A percentile compares a stretch with the other conserved stretches of the same genome.
phyloP scores from a whole-genome alignment of 768 basidiomycete genomes.

The Fistulinella prunicolor region DNA sequence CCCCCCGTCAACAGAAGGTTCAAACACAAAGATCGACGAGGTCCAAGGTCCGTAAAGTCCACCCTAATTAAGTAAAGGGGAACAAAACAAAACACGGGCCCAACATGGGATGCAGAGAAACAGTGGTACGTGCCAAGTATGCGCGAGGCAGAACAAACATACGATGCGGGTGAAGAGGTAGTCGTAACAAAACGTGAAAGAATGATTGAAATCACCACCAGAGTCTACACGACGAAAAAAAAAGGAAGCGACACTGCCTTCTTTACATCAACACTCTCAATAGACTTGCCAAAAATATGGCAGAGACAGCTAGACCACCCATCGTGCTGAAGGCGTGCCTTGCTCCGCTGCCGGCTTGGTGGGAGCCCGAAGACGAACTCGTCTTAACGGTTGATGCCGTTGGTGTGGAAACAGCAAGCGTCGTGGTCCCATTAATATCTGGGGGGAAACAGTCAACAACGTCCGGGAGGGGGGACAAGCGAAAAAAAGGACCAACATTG shows the following conservation, averaged over 20 bases:
- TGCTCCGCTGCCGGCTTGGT: conserved; percentile 1
- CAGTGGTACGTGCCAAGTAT: too few relatives aligned
- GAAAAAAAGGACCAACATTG: conserved; percentile 37
- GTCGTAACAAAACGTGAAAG: too few relatives aligned
- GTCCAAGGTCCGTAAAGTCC: too few relatives aligned
- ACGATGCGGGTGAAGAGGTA: too few relatives aligned
- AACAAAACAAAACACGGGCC: too few relatives aligned
- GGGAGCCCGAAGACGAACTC: conserved; percentile 5
- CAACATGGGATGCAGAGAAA: too few relatives aligned
- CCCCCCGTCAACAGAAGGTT: too few relatives aligned
- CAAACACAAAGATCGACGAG: too few relatives aligned
- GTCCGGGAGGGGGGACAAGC: conserved; percentile 6
- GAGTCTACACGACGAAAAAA: not conserved
- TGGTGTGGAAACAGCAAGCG: conserved; percentile 3
- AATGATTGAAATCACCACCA: not conserved
- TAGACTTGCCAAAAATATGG: conserved; percentile 11
- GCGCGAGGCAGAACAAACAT: too few relatives aligned
- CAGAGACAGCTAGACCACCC: conserved; percentile 13
- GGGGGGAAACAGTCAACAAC: conserved; percentile 5
- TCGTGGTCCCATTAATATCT: conserved; percentile 29
- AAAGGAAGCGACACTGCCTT: not conserved
- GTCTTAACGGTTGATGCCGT: conserved; percentile 5
- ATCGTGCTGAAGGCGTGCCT: conserved; percentile 1
- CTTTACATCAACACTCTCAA: conserved; percentile 22
- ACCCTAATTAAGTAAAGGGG: too few relatives aligned